Conservation (phyloP, 129 eudicot genomes). For the Arctium minus region DNA sequence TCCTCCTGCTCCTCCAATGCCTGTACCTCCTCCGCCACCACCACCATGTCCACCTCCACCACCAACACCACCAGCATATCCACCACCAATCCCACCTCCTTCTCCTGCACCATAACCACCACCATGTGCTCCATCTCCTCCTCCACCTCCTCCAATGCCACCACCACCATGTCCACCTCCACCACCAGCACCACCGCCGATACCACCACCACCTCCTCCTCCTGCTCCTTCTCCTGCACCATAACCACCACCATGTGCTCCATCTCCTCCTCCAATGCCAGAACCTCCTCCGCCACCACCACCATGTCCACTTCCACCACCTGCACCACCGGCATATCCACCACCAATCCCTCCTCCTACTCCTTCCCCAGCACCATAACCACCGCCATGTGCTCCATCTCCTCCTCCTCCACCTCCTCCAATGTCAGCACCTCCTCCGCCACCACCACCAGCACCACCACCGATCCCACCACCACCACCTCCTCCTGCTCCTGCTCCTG, state of each 20-base stretch:
- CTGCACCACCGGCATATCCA: constrained; percentile 5
- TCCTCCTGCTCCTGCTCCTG: constrained; percentile 27
- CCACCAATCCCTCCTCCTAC: constrained; percentile 30
- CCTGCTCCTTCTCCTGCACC: constrained; percentile 20
- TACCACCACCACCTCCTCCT: constrained; percentile 8
- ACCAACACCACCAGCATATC: constrained; percentile 22
- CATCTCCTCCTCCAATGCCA: neutral
- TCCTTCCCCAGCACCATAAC: neutral
- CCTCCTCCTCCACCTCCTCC: neutral
- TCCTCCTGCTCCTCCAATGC: constrained; percentile 14
- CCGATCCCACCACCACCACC: constrained; percentile 20
- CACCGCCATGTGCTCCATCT: neutral
- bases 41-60: constrained; percentile 39
- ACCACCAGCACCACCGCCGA: constrained; percentile 16
- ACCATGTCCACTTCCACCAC: constrained; percentile 36
- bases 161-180: constrained; percentile 35
- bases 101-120: constrained; percentile 41
- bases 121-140: constrained; percentile 36
- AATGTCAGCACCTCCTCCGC: constrained; percentile 15
- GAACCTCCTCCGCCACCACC: constrained; percentile 27
- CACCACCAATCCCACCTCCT: constrained; percentile 29
- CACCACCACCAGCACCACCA: constrained; percentile 32
- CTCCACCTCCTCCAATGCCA: constrained; percentile 31
- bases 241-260: constrained; percentile 5
- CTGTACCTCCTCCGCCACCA: constrained; percentile 23